Conservation (phyloP, 306 rosid species). For the Rubus parviflorus region DNA sequence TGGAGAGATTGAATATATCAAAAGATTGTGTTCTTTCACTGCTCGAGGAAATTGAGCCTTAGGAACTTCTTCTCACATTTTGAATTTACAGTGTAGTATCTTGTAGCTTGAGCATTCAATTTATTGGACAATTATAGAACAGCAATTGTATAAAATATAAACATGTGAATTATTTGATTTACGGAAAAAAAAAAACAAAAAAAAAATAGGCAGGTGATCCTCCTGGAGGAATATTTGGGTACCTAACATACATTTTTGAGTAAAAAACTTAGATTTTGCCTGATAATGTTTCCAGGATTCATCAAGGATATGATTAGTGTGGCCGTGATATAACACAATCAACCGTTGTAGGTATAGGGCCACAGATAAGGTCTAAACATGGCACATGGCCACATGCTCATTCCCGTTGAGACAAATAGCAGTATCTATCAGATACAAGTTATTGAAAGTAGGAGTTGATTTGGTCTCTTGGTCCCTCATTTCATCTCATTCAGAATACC, state of each 20-base stretch:
- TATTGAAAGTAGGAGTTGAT: background rate
- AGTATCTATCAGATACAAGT: background rate
- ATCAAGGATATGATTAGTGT: background rate
- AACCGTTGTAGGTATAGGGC: background rate
- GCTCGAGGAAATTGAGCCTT: background rate
- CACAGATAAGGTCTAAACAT: background rate
- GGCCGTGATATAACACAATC: background rate
- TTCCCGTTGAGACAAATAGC: background rate
- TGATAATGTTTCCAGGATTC: background rate
- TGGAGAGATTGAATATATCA: background rate
- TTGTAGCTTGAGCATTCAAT: background rate
- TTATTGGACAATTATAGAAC: background rate
- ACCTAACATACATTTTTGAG: background rate
- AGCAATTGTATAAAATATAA: background rate
- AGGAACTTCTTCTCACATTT: background rate
- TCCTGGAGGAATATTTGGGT: background rate
- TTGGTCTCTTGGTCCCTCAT: background rate
- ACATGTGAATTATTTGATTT: background rate
- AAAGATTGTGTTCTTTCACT: background rate
- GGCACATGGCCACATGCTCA: background rate
- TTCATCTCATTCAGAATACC: constrained; percentile 2
- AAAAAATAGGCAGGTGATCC: background rate
- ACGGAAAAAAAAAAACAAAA: background rate
- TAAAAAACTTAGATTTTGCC: background rate
- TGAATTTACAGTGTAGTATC: background rate